Base-by-base conservation (phyloP, 1,284 basidiomycete genomes). In the Chondrostereum purpureum region DNA sequence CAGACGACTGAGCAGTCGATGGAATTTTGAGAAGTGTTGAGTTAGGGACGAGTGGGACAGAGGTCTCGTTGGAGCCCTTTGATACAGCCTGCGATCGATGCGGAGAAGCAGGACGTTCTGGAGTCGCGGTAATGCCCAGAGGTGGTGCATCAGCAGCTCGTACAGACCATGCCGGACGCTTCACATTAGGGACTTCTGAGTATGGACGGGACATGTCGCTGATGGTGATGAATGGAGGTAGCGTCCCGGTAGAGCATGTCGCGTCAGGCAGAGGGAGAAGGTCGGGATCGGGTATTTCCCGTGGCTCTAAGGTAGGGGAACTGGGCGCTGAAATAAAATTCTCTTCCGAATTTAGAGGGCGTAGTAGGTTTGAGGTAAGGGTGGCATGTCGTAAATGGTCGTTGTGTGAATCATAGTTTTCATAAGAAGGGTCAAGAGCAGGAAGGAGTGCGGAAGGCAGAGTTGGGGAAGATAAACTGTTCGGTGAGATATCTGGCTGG, bases 91-190 rank as follows among this genome's bases (percentile, higher is more conserved):
- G n/a, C 8, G 27, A 31, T 8, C 8, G 27, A 22, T 41, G 18
- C 5, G 42, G 18, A 10, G 45, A 11, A 19, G 19, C 10, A n/a
- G 16, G 8, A 10, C 8, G 8, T 8, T 14, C n/a, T 19, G 8
- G 11, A 2, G 33, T 35, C 8, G 35, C 38, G 24, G 48, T 42
- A 43, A 53, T 44, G 10, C 56, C 56, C 10, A 58, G 40, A 13
- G 55, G 49, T 4, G 57, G 55, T 18, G 54, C 54, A 17, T 52
- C 53, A 4, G 52, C 50, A 2, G 57, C 57, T 16, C 57, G 54
- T 16, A 49, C 31, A 2, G 53, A 52, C 57, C 57, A 58, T n/a
- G 53, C 54, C 13, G 57, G 54, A 12, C 44, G 39, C 19, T 37
- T 33, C 27, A 44, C n/a, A 16, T 13, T 34, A n/a, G 3, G 5